Conservation (phyloP, 805 yeast genomes). For the Lachancea sp. region DNA sequence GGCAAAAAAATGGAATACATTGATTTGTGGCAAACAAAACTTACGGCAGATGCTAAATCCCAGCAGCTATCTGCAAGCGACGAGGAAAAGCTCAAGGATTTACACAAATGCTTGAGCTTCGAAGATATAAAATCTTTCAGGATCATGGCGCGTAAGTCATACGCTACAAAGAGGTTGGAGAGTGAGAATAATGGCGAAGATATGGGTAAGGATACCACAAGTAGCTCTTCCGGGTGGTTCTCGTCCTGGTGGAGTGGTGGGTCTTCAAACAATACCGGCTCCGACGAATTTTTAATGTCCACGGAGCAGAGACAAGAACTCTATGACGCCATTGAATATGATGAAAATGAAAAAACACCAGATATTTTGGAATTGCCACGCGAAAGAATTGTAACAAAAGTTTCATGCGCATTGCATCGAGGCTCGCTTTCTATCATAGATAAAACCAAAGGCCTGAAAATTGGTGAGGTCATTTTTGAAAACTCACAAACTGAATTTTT, state of each 20-base stretch:
- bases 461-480: constrained; percentile 77
- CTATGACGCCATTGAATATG: constrained; percentile 88
- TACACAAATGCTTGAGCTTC: constrained; percentile 56
- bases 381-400: constrained; percentile 61
- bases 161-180: constrained; percentile 46
- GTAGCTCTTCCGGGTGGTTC: constrained; percentile 49
- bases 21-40: constrained; percentile 55
- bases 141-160: constrained; percentile 63
- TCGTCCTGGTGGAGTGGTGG: constrained; percentile 60
- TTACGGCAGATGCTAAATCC: constrained; percentile 33
- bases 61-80: constrained; percentile 32
- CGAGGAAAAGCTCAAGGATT: constrained; percentile 37
- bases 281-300: constrained; percentile 48
- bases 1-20: constrained; percentile 67
- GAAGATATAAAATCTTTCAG: constrained; percentile 86
- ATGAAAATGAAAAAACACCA: constrained; percentile 46
- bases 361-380: constrained; percentile 59
- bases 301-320: constrained; percentile 87
- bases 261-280: constrained; percentile 25
- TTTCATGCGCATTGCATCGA: constrained; percentile 59
- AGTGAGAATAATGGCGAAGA: constrained; percentile 13
- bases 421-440: constrained; percentile 67
- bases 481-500: constrained; percentile 68
- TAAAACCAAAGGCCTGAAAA: constrained; percentile 32
- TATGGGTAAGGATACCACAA: constrained; percentile 10